Evolutionary conservation across 2,329 filamentous ascomycete genomes (phyloP).

Genomic region (Sclerotinia subarctica): DNA sequence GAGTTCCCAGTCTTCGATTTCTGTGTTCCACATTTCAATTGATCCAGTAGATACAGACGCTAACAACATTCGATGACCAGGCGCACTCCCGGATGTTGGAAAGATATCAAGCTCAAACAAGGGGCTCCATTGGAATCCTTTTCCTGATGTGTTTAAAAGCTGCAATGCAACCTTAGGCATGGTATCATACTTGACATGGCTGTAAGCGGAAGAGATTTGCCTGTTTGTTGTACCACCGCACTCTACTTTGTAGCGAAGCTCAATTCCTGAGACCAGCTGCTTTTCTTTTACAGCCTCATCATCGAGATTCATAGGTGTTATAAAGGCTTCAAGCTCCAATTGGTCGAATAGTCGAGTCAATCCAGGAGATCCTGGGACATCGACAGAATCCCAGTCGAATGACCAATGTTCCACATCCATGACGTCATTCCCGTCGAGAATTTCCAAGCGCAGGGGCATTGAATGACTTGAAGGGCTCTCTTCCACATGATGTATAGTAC

Average conservation of each 20-base stretch:
- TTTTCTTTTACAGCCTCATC: neutral
- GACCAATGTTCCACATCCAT: neutral
- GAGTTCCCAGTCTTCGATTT: neutral
- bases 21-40: too few species aligned
- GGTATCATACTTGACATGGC: neutral
- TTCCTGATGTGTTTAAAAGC: fast-evolving
- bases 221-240: neutral
- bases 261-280: neutral
- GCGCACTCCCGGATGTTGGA: neutral
- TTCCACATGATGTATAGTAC: neutral
- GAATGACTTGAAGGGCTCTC: neutral
- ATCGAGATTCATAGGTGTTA: neutral
- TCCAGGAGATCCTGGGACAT: constrained; percentile 8
- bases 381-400: neutral
- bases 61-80: fast-evolving
- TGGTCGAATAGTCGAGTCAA: neutral
- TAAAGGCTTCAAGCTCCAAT: constrained; percentile 9
- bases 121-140: neutral
- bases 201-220: neutral
- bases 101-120: constrained; percentile 10
- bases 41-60: neutral
- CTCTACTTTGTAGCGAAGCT: neutral
- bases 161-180: neutral
- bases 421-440: neutral
- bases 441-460: too few species aligned